A percentile compares a stretch with the other conserved stretches of the same genome.
phyloP scores from a whole-genome alignment of 192 early-diverging fungal genomes.

The Funneliformis mosseae region DNA sequence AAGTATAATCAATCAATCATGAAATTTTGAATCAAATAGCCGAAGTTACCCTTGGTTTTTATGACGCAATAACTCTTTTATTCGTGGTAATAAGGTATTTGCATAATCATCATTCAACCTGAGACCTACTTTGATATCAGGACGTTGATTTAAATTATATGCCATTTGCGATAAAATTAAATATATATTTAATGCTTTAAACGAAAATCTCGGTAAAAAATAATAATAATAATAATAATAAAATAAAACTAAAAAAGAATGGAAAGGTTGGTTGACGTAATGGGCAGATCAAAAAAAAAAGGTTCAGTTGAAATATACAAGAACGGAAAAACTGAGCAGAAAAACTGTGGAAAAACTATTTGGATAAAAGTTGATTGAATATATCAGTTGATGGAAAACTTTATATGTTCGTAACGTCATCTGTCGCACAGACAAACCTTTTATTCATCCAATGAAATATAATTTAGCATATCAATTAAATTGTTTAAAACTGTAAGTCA shows the following conservation, averaged over 20 bases:
- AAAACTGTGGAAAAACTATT: background rate
- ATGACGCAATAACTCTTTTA: conserved; percentile 14
- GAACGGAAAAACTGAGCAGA: background rate
- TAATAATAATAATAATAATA: background rate
- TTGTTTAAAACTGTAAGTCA: background rate
- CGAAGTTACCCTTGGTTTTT: background rate
- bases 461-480: background rate
- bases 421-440: background rate
- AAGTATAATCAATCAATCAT: background rate
- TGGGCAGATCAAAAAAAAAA: background rate
- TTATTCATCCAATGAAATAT: conserved; percentile 25
- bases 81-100: conserved; percentile 10
- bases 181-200: background rate
- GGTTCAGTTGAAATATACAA: background rate
- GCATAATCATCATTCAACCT: conserved; percentile 16
- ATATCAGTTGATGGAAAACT: background rate
- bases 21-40: background rate
- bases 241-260: no score
- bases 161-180: conserved; percentile 13
- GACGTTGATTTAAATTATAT: background rate
- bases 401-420: background rate
- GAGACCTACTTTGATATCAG: conserved; percentile 21
- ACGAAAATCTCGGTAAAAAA: background rate
- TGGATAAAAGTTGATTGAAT: background rate
- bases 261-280: background rate